Base-by-base conservation (phyloP, 2,329 filamentous ascomycete genomes). In the Cordyceps cicadae region DNA sequence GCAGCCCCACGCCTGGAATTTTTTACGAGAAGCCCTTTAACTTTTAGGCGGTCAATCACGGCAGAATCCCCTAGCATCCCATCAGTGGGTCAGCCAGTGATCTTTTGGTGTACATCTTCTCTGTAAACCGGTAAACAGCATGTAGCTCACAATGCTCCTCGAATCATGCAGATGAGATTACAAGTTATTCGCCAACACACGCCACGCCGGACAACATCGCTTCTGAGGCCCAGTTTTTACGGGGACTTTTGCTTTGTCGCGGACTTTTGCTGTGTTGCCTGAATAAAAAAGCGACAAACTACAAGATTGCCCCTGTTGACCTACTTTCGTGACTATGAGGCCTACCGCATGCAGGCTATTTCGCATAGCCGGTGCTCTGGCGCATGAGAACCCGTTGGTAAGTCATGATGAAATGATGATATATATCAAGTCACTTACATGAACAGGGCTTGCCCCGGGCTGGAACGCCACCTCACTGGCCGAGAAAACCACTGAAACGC, bases 311-410 rank as follows among this genome's bases (percentile, higher is more conserved):
- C 6, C 29, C 15, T 43, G 11, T 59, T 17, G 9, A n/a, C 12
- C 37, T 45, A 4, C 12, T 24, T n/a, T 11, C 24, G 17, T 19
- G 14, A 34, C 17, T 6, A 79, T 79, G 77, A 74, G 72, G 29
- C 62, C 71, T 59, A 72, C 74, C 39, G 57, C 70, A 32, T 62
- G 68, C 17, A 74, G 72, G 7, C 68, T 79, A 46, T 74, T 77
- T 54, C 74, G 70, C 52, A 63, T 64, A 19, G 48, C 67, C 19
- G 66, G 67, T 37, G 64, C 68, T 54, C 66, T 75, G 2, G 67
- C 69, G 45, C 92, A 97, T 86, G 92, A 96, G 66, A 97, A 96
- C 66, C 92, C 92, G 4, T 75, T 96, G 70, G 92, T 95, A 77
- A 68, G 77, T 67, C 63, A 43, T 6, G 9, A 19, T 15, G 55